Conservation (phyloP, 2,329 filamentous ascomycete species). For the Dendrostoma leiphaemia region DNA sequence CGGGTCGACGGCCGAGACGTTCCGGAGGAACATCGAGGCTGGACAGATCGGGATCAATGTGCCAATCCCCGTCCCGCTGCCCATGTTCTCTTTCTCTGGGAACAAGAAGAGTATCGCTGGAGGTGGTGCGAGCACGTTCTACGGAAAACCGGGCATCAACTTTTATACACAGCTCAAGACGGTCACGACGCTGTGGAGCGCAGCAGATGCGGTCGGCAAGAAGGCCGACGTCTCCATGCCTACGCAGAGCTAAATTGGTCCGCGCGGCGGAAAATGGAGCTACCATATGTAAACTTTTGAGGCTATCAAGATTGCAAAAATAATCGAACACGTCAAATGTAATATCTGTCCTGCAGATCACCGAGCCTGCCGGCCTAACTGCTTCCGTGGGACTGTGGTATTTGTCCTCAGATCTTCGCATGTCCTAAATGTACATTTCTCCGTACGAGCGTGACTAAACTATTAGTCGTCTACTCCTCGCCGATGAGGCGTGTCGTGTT, state of each 20-base stretch:
- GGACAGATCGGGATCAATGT: constrained; percentile 87
- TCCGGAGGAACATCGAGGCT: constrained; percentile 79
- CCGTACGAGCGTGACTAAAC: no score
- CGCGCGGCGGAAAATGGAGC: neutral
- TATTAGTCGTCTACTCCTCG: no score
- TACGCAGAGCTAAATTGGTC: constrained; percentile 42
- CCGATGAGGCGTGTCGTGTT: neutral
- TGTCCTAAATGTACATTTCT: no score
- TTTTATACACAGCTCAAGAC: constrained; percentile 99
- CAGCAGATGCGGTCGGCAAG: constrained; percentile 68
- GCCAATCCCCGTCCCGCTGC: constrained; percentile 69
- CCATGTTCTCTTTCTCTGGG: constrained; percentile 71
- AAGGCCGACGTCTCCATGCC: constrained; percentile 77
- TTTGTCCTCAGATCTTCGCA: no score
- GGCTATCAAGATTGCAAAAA: neutral
- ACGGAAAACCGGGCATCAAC: constrained; percentile 85
- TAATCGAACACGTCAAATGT: neutral
- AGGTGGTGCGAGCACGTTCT: constrained; percentile 90
- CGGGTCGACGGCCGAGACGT: constrained; percentile 72
- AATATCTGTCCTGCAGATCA: no score
- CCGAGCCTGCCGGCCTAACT: no score
- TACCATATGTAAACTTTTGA: neutral
- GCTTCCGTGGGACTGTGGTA: no score
- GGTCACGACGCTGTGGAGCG: constrained; percentile 86
- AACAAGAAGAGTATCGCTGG: constrained; percentile 92